Conservation (phyloP, 1,284 basidiomycete species). For the Blastosporella zonata region DNA sequence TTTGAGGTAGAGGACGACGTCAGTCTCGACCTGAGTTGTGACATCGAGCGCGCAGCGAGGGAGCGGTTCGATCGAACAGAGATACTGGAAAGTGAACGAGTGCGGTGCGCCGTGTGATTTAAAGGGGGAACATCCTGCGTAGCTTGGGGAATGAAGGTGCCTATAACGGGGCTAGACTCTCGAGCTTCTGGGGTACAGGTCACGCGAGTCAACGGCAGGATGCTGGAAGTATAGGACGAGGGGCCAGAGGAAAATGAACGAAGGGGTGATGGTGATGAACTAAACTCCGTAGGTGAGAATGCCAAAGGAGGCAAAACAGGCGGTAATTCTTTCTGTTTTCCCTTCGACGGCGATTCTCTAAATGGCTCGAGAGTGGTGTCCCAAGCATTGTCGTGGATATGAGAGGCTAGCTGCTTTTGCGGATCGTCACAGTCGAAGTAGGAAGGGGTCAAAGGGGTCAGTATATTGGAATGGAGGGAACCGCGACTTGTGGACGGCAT, state of each 20-base stretch:
- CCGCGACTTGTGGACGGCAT: conserved; percentile 21
- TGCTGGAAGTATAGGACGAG: conserved; percentile 56
- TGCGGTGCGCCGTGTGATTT: conserved; percentile 38
- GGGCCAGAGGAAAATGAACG: conserved; percentile 41
- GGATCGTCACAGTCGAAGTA: conserved; percentile 14
- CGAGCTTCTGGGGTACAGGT: conserved; percentile 5
- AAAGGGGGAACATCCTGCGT: conserved; percentile 7
- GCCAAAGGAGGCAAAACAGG: conserved; percentile 62
- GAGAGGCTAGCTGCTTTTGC: conserved; percentile 8
- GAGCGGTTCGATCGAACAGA: conserved; percentile 44
- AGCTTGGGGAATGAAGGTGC: conserved; percentile 12
- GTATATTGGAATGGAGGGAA: conserved; percentile 20
- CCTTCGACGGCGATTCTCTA: conserved; percentile 37
- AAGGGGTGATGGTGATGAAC: conserved; percentile 37
- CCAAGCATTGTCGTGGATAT: conserved; percentile 1
- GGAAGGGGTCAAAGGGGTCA: conserved; percentile 25
- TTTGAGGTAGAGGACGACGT: conserved; percentile 40
- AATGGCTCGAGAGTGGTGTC: conserved; percentile 5
- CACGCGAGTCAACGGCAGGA: conserved; percentile 20
- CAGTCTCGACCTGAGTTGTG: conserved; percentile 47
- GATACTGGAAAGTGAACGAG: conserved; percentile 56
- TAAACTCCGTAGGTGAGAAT: conserved; percentile 52
- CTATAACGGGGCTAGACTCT: background rate
- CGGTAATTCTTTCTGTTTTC: conserved; percentile 58
- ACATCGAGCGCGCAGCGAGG: conserved; percentile 41